These are phyloP conservation scores for Iris pallida DNA, from an alignment of 116 monocot species.

Conservation along the genomic window DNA sequence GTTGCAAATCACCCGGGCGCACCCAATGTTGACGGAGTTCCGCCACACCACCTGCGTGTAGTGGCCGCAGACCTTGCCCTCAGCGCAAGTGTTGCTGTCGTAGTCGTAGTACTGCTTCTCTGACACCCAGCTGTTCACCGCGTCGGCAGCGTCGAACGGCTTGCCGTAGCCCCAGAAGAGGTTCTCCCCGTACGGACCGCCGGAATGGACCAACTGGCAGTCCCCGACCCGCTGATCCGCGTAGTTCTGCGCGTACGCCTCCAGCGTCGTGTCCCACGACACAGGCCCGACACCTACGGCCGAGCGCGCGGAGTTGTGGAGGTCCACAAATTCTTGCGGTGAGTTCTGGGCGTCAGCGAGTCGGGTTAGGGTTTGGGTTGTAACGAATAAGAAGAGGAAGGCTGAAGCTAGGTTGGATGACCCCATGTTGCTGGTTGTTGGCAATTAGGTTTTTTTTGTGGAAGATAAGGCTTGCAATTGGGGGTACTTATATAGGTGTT, in stretches of 20 bases:
- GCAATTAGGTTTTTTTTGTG: too few species aligned
- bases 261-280: constrained; percentile 6
- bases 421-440: too few species aligned
- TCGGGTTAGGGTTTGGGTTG: too few species aligned
- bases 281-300: constrained; percentile 10
- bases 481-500: too few species aligned
- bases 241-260: constrained; percentile 1
- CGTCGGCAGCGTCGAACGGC: constrained; percentile 12
- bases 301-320: constrained; percentile 11
- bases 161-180: constrained; percentile 22
- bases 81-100: constrained; percentile 12
- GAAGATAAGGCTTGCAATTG: too few species aligned
- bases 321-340: background rate
- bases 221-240: constrained; percentile 1
- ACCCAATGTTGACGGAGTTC: constrained; percentile 13
- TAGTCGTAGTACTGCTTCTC: constrained; percentile 24
- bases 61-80: constrained; percentile 6
- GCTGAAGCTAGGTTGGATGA: too few species aligned
- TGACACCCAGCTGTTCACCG: constrained; percentile 17
- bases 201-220: constrained; percentile 26
- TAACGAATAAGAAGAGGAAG: too few species aligned
- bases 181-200: constrained; percentile 29
- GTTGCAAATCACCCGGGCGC: constrained; percentile 16
- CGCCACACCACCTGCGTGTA: constrained; percentile 29
- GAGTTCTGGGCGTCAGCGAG: constrained; percentile 8